Percentiles rank a stretch among this genome's conserved stretches.
phyloP scores from a whole-genome alignment of 1,284 basidiomycete genomes.

The Porogramme epimiltina region DNA sequence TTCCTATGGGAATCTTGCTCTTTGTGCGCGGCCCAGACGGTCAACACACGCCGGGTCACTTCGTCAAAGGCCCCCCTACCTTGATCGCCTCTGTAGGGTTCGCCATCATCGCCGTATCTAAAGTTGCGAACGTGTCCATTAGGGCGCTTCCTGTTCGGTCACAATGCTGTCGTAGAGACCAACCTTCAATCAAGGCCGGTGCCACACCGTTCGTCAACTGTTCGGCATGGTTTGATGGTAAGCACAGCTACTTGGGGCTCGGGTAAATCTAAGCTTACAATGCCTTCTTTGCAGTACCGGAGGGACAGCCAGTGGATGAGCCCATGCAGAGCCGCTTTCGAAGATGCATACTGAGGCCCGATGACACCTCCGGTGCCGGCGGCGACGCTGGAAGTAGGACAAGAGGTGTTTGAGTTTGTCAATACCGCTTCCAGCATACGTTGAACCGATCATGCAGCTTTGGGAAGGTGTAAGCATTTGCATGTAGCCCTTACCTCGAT shows the following conservation, averaged over 20 bases:
- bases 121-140: neutral
- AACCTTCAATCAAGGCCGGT: slow-evolving; percentile 51
- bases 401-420: too few relatives aligned
- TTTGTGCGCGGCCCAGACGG: too few relatives aligned
- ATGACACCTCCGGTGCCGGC: slow-evolving; percentile 51
- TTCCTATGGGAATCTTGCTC: slow-evolving; percentile 51
- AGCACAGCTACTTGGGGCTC: too few relatives aligned
- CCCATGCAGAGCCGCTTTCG: slow-evolving; percentile 56
- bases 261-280: slow-evolving; percentile 38
- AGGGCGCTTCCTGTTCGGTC: neutral
- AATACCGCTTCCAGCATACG: too few relatives aligned
- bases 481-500: slow-evolving; percentile 41
- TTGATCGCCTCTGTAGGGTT: slow-evolving; percentile 35
- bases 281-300: slow-evolving; percentile 52
- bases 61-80: slow-evolving; percentile 29
- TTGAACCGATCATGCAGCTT: too few relatives aligned
- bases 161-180: neutral
- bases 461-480: too few relatives aligned
- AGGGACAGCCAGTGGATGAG: slow-evolving; percentile 57
- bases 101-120: slow-evolving; percentile 51
- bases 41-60: neutral
- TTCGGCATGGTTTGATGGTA: too few relatives aligned
- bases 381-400: slow-evolving; percentile 36
- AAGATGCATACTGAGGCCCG: slow-evolving; percentile 58
- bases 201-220: slow-evolving; percentile 57